Conservation (phyloP, 306 rosid genomes). For the Quercus engelmannii region DNA sequence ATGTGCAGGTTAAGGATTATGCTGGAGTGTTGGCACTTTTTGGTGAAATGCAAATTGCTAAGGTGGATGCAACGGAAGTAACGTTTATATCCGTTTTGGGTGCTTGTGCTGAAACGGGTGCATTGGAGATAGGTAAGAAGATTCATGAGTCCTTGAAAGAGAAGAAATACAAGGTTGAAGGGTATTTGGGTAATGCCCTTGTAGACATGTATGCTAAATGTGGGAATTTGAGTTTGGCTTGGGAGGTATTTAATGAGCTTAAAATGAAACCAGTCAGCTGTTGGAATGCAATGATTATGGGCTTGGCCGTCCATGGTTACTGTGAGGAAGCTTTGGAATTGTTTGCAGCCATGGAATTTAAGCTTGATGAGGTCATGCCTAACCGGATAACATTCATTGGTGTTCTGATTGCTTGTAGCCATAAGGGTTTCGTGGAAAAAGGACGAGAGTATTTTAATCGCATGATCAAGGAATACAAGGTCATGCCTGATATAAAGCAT, state of each 20-base stretch:
- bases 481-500: conserved; percentile 58
- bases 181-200: conserved; percentile 60
- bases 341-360: conserved; percentile 47
- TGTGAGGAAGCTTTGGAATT: conserved; percentile 46
- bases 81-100: conserved; percentile 50
- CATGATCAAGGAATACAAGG: conserved; percentile 40
- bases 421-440: conserved; percentile 65
- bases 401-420: conserved; percentile 67
- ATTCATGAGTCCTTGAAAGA: conserved; percentile 41
- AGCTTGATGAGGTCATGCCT: conserved; percentile 37
- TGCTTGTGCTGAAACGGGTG: conserved; percentile 59
- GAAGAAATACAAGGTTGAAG: conserved; percentile 42
- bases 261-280: conserved; percentile 54
- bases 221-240: conserved; percentile 56
- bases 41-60: conserved; percentile 43
- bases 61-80: conserved; percentile 46
- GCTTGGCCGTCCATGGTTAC: conserved; percentile 67
- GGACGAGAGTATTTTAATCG: conserved; percentile 48
- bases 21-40: conserved; percentile 42
- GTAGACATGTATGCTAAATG: conserved; percentile 69
- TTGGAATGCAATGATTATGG: conserved; percentile 76
- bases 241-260: conserved; percentile 52
- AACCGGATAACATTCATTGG: conserved; percentile 59
- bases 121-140: conserved; percentile 45
- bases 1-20: conserved; percentile 42